Percentiles rank a stretch among this genome's conserved stretches.
Evolutionary conservation across 345 rosid genomes (phyloP).

Genomic region (Hibiscus mutabilis): DNA sequence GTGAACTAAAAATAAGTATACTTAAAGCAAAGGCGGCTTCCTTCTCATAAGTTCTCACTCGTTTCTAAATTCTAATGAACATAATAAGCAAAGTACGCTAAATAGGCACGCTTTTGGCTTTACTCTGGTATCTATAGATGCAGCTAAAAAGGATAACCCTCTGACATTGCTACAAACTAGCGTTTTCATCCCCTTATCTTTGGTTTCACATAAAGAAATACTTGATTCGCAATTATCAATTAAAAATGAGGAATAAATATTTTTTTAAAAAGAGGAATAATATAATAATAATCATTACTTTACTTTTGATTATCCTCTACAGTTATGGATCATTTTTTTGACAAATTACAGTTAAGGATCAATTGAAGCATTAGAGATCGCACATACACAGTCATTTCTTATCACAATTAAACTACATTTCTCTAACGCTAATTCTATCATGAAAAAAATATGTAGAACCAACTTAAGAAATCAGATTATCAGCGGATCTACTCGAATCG

Average conservation of each 20-base stretch:
- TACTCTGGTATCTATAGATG: background rate
- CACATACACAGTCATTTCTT: background rate
- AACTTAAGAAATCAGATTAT: background rate
- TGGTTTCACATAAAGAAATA: background rate
- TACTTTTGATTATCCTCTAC: background rate
- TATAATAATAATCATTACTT: background rate
- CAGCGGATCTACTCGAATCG: conserved; percentile 16
- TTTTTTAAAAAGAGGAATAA: too few relatives aligned
- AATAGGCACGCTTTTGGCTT: background rate
- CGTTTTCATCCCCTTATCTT: background rate
- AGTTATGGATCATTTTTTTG: background rate
- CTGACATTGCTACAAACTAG: background rate
- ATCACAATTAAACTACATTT: background rate
- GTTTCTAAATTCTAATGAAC: background rate
- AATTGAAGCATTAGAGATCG: background rate
- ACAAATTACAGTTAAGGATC: too few relatives aligned
- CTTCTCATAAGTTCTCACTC: background rate
- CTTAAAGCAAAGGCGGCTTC: background rate
- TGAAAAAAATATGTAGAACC: background rate
- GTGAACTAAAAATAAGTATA: background rate
- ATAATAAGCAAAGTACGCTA: background rate
- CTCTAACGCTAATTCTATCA: background rate
- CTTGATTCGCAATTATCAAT: background rate
- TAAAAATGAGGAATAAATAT: background rate
- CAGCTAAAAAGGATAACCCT: background rate